These are phyloP conservation scores for Schwanniomyces vanrijiae DNA, from an alignment of 805 yeast genomes.

Conservation along the genomic window DNA sequence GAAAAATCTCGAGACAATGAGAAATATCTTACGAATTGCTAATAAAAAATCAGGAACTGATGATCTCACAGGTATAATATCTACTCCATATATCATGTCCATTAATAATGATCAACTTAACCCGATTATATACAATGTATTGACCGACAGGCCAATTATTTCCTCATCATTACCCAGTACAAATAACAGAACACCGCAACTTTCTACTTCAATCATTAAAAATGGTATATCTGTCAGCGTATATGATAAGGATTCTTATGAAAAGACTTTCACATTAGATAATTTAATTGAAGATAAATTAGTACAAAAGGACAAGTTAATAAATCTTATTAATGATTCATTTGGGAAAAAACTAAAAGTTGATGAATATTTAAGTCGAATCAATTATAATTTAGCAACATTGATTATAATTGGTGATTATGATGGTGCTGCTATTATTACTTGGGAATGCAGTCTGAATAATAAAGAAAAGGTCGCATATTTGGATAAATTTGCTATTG, in stretches of 20 bases:
- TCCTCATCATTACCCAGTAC: conserved; percentile 85
- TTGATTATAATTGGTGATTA: conserved; percentile 89
- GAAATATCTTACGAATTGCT: conserved; percentile 48
- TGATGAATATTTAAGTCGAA: conserved; percentile 64
- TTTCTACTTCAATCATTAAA: conserved; percentile 77
- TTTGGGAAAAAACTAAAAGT: conserved; percentile 69
- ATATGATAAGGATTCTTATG: conserved; percentile 27
- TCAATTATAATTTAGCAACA: conserved; percentile 67
- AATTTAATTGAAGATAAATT: conserved; percentile 33
- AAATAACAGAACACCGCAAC: conserved; percentile 51
- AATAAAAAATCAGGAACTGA: conserved; percentile 41
- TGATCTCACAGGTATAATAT: conserved; percentile 76
- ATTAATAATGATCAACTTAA: conserved; percentile 54
- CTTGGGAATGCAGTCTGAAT: conserved; percentile 58
- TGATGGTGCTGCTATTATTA: conserved; percentile 91
- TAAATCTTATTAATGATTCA: conserved; percentile 70
- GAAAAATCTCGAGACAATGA: conserved; percentile 67
- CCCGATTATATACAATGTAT: conserved; percentile 84
- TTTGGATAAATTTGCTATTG: conserved; percentile 91
- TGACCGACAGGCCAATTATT: conserved; percentile 88
- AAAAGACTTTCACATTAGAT: conserved; percentile 38
- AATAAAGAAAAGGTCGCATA: conserved; percentile 57
- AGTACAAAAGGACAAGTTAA: conserved; percentile 59
- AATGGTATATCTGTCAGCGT: conserved; percentile 66
- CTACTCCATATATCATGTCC: conserved; percentile 78